Evolutionary conservation across 371 early-diverging fungal species (phyloP).

Genomic region (Mucor velutinosus): DNA sequence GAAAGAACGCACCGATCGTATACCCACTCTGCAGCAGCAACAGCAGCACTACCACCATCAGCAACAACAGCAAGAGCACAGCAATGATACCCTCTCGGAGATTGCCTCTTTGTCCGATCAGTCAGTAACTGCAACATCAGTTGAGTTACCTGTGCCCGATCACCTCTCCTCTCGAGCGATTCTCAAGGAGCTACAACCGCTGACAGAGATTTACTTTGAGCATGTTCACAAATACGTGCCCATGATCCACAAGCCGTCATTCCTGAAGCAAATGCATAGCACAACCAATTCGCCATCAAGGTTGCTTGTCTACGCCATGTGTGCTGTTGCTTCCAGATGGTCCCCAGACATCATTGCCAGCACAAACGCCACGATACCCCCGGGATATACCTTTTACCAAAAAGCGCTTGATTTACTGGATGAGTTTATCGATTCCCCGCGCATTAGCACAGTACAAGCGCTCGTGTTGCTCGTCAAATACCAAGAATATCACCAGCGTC

Average conservation of each 20-base stretch:
- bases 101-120: conserved; percentile 22
- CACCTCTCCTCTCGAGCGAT: conserved; percentile 16
- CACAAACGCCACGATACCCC: conserved; percentile 8
- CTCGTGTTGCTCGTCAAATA: conserved; percentile 73
- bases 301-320: conserved; percentile 59
- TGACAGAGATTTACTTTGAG: conserved; percentile 51
- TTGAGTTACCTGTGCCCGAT: conserved; percentile 21
- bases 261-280: conserved; percentile 50
- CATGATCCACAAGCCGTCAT: conserved; percentile 58
- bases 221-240: conserved; percentile 65
- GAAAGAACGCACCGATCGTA: conserved; percentile 33
- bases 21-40: conserved; percentile 15
- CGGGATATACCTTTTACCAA: conserved; percentile 45
- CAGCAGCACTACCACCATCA: background rate
- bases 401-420: conserved; percentile 58
- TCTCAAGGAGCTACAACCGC: conserved; percentile 14
- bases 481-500: conserved; percentile 54
- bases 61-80: background rate
- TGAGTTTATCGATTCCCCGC: conserved; percentile 68
- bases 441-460: conserved; percentile 70
- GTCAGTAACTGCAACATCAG: conserved; percentile 16
- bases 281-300: conserved; percentile 50
- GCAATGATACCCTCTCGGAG: conserved; percentile 26
- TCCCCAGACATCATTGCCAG: conserved; percentile 18
- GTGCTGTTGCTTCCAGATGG: conserved; percentile 60